Base-by-base conservation (phyloP, 2,329 filamentous ascomycete species). In the Mycosphaerelloides madeirae region DNA sequence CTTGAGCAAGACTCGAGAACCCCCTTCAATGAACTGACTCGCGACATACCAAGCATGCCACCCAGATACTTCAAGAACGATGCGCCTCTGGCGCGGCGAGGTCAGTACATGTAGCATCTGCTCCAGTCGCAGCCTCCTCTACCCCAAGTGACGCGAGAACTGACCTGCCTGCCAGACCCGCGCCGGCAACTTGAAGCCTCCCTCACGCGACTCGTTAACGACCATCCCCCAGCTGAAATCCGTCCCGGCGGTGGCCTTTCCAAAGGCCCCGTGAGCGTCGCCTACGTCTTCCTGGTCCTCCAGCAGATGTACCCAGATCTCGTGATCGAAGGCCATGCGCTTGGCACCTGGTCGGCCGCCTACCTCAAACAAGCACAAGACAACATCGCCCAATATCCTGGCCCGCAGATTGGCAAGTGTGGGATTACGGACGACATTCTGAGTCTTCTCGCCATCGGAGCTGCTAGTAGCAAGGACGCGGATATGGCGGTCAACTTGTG, bases 401-500 rank as follows among this genome's bases (percentile, higher is more conserved):
- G 71, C 1, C 73, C 73, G 2, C 61, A 61, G 22, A 59, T 65
- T 13, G 66, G 62, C 34, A 73, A 70, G 62, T 76, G 73, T 48
- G 73, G 73, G 11, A 65, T 75, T 33, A 69, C 65, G 49, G 72
- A 75, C 57, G 73, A 76, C 47, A 74, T 76, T 44, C 67, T 75
- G 63, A 65, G 68, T 11, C 61, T 76, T 9, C 64, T 76, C 29
- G 73, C 73, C 1, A 65, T 76, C 42, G 72, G 72, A 34, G 73
- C 73, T 3, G 70, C 72, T 22, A 72, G 69, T 22, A 71, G 71
- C 15, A 71, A 72, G 52, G 73, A 76, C 46, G 58, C 62, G 13
- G 72, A 74, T 19, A 73, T 74, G 49, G 73, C 70, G 9, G 65
- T 65, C 40, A 68, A 74, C 48, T 64, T 76, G n/a, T 75, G 72